Percentiles rank a stretch among this genome's conserved stretches.
Conservation (phyloP, 805 yeast species). For the Schwanniomyces vanrijiae region DNA sequence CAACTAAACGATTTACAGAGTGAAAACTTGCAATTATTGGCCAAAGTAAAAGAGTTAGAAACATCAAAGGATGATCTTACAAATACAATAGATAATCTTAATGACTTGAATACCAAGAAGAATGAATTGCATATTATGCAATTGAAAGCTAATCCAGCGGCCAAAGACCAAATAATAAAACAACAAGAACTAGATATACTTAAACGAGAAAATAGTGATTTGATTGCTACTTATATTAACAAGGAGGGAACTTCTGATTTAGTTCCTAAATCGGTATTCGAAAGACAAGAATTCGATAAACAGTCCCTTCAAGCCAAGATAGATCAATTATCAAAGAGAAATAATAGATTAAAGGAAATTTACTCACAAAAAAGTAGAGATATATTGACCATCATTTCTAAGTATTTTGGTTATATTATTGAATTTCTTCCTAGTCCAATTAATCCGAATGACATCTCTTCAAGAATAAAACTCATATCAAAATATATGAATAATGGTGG, state of each 20-base stretch:
- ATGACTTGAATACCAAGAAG: slow-evolving; percentile 17
- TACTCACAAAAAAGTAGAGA: slow-evolving; percentile 69
- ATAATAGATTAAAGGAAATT: slow-evolving; percentile 52
- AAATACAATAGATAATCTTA: slow-evolving; percentile 30
- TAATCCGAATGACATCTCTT: slow-evolving; percentile 47
- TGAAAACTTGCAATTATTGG: slow-evolving; percentile 38
- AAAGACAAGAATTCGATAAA: slow-evolving; percentile 58
- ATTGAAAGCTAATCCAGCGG: slow-evolving; percentile 63
- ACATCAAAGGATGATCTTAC: slow-evolving; percentile 35
- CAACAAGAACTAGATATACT: slow-evolving; percentile 50
- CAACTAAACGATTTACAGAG: slow-evolving; percentile 30
- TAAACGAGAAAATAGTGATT: slow-evolving; percentile 56
- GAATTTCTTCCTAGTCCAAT: slow-evolving; percentile 56
- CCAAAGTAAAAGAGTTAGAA: slow-evolving; percentile 36
- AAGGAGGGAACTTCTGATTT: slow-evolving; percentile 18
- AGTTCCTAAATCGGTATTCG: slow-evolving; percentile 64
- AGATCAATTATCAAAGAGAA: slow-evolving; percentile 50
- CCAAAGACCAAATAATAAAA: slow-evolving; percentile 61
- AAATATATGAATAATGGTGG: slow-evolving; percentile 32
- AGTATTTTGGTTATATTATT: slow-evolving; percentile 69
- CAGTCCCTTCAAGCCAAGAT: slow-evolving; percentile 47
- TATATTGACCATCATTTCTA: slow-evolving; percentile 63
- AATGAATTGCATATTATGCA: slow-evolving; percentile 52
- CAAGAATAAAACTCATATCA: slow-evolving; percentile 54
- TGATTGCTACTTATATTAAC: slow-evolving; percentile 34